phyloP scores from a whole-genome alignment of 1,284 basidiomycete genomes.

The Tetrapyrgos nigripes region DNA sequence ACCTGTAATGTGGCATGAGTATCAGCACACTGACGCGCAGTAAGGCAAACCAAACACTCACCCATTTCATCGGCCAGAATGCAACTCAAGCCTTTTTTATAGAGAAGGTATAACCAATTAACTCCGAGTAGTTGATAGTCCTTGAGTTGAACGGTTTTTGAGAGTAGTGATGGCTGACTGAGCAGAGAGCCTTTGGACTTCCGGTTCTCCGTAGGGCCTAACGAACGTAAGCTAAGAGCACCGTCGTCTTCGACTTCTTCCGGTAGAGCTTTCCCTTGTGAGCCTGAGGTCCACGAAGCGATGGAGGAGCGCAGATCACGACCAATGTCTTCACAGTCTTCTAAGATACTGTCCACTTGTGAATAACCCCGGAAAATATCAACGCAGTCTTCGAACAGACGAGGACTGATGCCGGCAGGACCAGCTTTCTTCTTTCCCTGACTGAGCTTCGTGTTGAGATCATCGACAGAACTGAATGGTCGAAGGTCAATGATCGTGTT shows the following conservation, averaged over 20 bases:
- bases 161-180: constrained; percentile 77
- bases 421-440: constrained; percentile 86
- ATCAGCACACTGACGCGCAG: background rate
- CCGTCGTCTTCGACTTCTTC: constrained; percentile 61
- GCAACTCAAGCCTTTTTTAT: constrained; percentile 84
- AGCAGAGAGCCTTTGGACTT: constrained; percentile 72
- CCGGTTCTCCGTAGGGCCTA: constrained; percentile 49
- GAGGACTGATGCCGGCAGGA: constrained; percentile 83
- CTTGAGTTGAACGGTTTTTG: constrained; percentile 82
- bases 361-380: constrained; percentile 91
- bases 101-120: constrained; percentile 95
- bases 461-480: constrained; percentile 83
- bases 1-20: constrained; percentile 53
- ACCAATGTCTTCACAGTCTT: constrained; percentile 89
- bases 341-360: constrained; percentile 89
- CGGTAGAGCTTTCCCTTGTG: constrained; percentile 46
- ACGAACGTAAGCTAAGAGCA: constrained; percentile 60
- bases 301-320: constrained; percentile 71
- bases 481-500: constrained; percentile 80
- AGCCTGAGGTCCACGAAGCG: constrained; percentile 72
- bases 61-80: constrained; percentile 99
- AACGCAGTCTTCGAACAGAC: constrained; percentile 90
- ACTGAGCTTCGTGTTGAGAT: constrained; percentile 79
- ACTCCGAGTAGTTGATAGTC: constrained; percentile 98
- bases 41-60: constrained; percentile 41